phyloP scores from a whole-genome alignment of 148 eudicot species.

The Heliamphora exappendiculata region DNA sequence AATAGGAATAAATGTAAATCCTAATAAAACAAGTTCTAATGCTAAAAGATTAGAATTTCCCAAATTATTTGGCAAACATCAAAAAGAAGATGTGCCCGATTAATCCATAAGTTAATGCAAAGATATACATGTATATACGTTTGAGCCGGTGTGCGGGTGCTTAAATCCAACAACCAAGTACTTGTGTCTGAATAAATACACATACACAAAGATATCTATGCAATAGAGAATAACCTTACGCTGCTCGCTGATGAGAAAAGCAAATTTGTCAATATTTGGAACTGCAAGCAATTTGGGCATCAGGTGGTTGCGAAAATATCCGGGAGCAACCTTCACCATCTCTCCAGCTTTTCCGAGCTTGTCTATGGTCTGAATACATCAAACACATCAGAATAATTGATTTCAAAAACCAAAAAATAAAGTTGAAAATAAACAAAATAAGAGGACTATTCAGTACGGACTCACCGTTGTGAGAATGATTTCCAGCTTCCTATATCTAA shows the following conservation, averaged over 20 bases:
- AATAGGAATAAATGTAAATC: too few relatives aligned
- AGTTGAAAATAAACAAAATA: not conserved
- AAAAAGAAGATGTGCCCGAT: not conserved
- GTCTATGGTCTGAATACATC: slow-evolving; percentile 48
- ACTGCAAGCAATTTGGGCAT: slow-evolving; percentile 95
- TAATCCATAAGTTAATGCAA: not conserved
- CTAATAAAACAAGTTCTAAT: too few relatives aligned
- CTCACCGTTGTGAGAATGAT: slow-evolving; percentile 81
- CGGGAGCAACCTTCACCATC: slow-evolving; percentile 88
- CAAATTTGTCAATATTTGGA: slow-evolving; percentile 86
- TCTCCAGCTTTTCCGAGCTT: slow-evolving; percentile 95
- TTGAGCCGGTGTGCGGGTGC: not conserved
- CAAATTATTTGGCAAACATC: too few relatives aligned
- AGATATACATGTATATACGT: not conserved
- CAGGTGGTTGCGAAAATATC: slow-evolving; percentile 78
- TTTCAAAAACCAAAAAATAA: slow-evolving; percentile 4
- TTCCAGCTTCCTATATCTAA: slow-evolving; percentile 73
- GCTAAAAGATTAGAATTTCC: too few relatives aligned
- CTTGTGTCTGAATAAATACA: not conserved
- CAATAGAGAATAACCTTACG: slow-evolving; percentile 52
- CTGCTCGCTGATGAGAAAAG: slow-evolving; percentile 68
- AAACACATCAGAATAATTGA: not conserved
- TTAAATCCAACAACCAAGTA: not conserved
- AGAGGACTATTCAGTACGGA: not conserved
- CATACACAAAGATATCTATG: not conserved